A percentile compares a stretch with the other conserved stretches of the same genome.
Conservation (phyloP, 306 rosid genomes). For the Trichosanthes cucumerina region DNA sequence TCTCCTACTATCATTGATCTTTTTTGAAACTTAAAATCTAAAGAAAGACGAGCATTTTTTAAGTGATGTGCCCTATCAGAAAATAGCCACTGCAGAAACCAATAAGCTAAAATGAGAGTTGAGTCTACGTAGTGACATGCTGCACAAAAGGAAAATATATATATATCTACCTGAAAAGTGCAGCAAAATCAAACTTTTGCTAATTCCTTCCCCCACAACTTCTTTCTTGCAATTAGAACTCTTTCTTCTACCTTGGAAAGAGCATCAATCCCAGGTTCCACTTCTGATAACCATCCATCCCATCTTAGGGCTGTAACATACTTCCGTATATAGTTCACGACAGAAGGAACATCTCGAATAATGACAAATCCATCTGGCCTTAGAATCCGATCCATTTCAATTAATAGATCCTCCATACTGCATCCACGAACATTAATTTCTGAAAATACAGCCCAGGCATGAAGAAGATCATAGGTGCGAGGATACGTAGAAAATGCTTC, state of each 20-base stretch:
- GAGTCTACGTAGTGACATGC: not conserved
- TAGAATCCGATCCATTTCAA: conserved; percentile 55
- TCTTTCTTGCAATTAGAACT: conserved; percentile 50
- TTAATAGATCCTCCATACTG: conserved; percentile 37
- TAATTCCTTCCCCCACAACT: conserved; percentile 25
- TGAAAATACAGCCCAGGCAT: conserved; percentile 50
- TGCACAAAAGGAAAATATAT: not conserved
- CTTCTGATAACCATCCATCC: conserved; percentile 56
- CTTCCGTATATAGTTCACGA: conserved; percentile 34
- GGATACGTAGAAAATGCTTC: conserved; percentile 63
- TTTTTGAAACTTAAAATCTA: not conserved
- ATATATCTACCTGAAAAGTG: conserved; percentile 11
- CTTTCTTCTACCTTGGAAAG: conserved; percentile 38
- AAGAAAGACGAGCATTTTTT: not conserved
- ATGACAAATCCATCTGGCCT: conserved; percentile 54
- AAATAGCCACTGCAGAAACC: not conserved
- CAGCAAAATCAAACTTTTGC: conserved; percentile 15
- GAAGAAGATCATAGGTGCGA: conserved; percentile 56
- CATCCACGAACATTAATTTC: conserved; percentile 40
- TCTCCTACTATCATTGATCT: not conserved
- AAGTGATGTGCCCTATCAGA: not conserved
- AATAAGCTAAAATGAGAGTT: not conserved
- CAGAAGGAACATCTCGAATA: conserved; percentile 41
- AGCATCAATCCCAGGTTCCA: conserved; percentile 41
- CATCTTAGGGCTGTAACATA: conserved; percentile 38